Conservation (phyloP, 1,139 yeast species). For the Pichia sp. region DNA sequence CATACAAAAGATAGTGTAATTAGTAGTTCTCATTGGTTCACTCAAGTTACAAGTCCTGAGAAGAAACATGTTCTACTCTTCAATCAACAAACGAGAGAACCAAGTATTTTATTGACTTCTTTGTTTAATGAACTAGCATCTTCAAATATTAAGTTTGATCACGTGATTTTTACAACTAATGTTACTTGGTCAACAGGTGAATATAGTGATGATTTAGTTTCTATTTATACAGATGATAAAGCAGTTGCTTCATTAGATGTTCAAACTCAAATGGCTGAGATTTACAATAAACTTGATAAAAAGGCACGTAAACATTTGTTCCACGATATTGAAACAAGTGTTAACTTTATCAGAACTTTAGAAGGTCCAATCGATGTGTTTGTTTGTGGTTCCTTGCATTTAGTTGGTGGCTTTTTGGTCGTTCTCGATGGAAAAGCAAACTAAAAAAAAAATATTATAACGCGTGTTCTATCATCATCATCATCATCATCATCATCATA, state of each 20-base stretch:
- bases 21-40: constrained; percentile 79
- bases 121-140: constrained; percentile 38
- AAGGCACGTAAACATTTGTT: constrained; percentile 45
- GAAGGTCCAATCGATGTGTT: constrained; percentile 59
- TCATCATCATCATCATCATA: too few relatives aligned
- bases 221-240: constrained; percentile 73
- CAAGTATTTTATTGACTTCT: constrained; percentile 50
- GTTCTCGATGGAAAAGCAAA: constrained; percentile 49
- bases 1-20: constrained; percentile 84
- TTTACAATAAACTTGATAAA: constrained; percentile 57
- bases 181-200: constrained; percentile 82
- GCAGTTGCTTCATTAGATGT: constrained; percentile 70
- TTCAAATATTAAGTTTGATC: constrained; percentile 44
- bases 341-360: constrained; percentile 43
- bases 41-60: constrained; percentile 26
- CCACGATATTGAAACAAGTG: constrained; percentile 70
- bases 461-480: neutral
- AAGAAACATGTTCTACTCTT: constrained; percentile 51
- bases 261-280: constrained; percentile 66
- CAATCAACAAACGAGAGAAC: constrained; percentile 93
- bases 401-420: constrained; percentile 89
- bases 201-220: constrained; percentile 76
- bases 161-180: constrained; percentile 83
- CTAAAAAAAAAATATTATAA: neutral
- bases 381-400: constrained; percentile 89